A percentile compares a stretch with the other conserved stretches of the same genome.
Conservation (phyloP, 2,329 filamentous ascomycete species). For the Juglanconis sp. region DNA sequence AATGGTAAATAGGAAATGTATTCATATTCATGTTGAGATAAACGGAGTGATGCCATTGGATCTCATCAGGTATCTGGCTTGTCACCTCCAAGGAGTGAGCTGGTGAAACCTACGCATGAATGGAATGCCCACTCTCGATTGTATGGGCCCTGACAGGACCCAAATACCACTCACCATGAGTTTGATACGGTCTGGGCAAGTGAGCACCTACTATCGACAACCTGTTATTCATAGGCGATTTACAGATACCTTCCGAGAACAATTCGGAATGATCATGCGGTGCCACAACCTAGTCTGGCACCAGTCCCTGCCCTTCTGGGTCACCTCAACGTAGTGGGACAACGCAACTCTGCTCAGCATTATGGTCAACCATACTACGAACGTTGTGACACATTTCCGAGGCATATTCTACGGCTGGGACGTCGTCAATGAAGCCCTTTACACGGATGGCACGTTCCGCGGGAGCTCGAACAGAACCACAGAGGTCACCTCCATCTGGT, state of each 20-base stretch:
- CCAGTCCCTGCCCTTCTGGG: conserved; percentile 47
- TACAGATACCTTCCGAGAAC: conserved; percentile 20
- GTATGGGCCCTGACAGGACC: no score
- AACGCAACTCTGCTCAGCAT: conserved; percentile 48
- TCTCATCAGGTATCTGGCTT: no score
- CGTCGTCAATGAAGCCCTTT: conserved; percentile 59
- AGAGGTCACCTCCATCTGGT: conserved; percentile 42
- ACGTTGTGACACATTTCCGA: no score
- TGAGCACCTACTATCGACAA: no score
- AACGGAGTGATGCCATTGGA: no score
- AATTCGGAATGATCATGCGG: conserved; percentile 46
- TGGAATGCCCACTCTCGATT: no score
- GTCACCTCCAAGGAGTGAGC: no score
- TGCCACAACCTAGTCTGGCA: conserved; percentile 56
- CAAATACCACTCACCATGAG: no score
- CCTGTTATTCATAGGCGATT: background rate
- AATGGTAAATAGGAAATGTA: no score
- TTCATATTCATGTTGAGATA: no score
- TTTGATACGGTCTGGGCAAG: no score
- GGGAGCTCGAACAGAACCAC: background rate
- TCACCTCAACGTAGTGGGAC: conserved; percentile 49
- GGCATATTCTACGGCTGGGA: conserved; percentile 55
- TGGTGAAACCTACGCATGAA: no score
- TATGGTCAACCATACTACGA: conserved; percentile 37
- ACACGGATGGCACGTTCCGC: conserved; percentile 52